A percentile compares a stretch with the other conserved stretches of the same genome.
Evolutionary conservation across 495 filamentous ascomycete species (phyloP).

Genomic region (Penicillium nucicola): DNA sequence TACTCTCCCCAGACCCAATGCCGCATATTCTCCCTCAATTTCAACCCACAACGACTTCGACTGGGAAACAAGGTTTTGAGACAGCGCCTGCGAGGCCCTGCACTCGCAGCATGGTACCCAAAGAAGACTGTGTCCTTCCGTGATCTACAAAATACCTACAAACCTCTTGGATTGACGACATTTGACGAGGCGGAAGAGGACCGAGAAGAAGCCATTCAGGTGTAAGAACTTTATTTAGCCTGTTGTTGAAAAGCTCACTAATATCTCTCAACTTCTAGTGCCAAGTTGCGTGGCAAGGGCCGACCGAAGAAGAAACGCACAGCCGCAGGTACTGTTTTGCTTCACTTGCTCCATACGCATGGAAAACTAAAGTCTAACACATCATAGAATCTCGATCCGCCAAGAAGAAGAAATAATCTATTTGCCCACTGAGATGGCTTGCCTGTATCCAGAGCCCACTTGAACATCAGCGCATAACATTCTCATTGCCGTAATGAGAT

Average conservation of each 20-base stretch:
- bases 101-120: constrained; percentile 83
- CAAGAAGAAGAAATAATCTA: constrained; percentile 44
- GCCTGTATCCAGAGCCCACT: not conserved
- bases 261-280: constrained; percentile 32
- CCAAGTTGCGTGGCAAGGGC: constrained; percentile 80
- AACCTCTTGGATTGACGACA: constrained; percentile 56
- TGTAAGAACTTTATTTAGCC: constrained; percentile 36
- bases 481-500: too few species aligned
- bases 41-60: constrained; percentile 77
- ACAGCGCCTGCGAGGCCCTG: constrained; percentile 74
- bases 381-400: constrained; percentile 35
- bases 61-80: constrained; percentile 86
- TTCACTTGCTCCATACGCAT: not conserved
- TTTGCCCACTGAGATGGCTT: not conserved
- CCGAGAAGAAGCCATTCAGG: constrained; percentile 70
- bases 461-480: not conserved
- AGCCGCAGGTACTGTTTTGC: constrained; percentile 53
- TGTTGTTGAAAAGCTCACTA: not conserved
- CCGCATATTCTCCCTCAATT: constrained; percentile 85
- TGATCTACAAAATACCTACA: constrained; percentile 55
- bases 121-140: constrained; percentile 63
- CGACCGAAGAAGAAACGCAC: constrained; percentile 86
- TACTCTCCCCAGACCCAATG: constrained; percentile 65
- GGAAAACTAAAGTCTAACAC: constrained; percentile 2
- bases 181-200: constrained; percentile 75